A percentile compares a stretch with the other conserved stretches of the same genome.
Evolutionary conservation across 2,329 filamentous ascomycete species (phyloP).

Genomic region (Ophiostoma montium): DNA sequence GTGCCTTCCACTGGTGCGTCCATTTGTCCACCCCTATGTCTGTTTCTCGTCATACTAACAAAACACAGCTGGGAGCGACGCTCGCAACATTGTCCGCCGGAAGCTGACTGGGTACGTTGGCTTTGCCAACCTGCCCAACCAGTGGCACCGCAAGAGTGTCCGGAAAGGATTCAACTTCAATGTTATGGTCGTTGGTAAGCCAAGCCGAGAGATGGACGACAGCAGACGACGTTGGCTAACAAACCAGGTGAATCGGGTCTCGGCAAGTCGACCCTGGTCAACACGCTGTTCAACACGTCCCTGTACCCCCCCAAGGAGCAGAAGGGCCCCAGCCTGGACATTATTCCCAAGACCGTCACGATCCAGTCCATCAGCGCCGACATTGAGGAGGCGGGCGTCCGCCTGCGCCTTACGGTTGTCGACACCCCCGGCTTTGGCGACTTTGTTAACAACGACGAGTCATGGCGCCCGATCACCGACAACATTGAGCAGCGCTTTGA

Average conservation of each 20-base stretch:
- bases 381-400: constrained; percentile 97
- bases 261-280: constrained; percentile 97
- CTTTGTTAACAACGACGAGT: constrained; percentile 99
- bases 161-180: constrained; percentile 99
- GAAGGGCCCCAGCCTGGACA: constrained; percentile 92
- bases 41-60: not conserved
- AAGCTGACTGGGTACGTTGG: constrained; percentile 98
- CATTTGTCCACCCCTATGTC: not conserved
- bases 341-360: constrained; percentile 93
- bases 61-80: constrained; percentile 39
- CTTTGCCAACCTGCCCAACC: constrained; percentile 96
- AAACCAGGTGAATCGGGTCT: constrained; percentile 85
- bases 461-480: constrained; percentile 96
- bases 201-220: too few species aligned
- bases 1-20: constrained; percentile 17
- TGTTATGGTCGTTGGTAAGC: constrained; percentile 98
- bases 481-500: constrained; percentile 99
- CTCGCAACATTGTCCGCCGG: constrained; percentile 91
- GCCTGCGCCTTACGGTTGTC: constrained; percentile 88
- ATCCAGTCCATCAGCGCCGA: constrained; percentile 92
- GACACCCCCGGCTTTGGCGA: constrained; percentile 97
- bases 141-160: constrained; percentile 99
- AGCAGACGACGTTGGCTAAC: not conserved
- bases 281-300: constrained; percentile 99
- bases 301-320: constrained; percentile 97